Evolutionary conservation across 106 monocot species (phyloP), one percentile per base, ranked within the genome.

Genomic region (Dioscorea dumetorum): DNA sequence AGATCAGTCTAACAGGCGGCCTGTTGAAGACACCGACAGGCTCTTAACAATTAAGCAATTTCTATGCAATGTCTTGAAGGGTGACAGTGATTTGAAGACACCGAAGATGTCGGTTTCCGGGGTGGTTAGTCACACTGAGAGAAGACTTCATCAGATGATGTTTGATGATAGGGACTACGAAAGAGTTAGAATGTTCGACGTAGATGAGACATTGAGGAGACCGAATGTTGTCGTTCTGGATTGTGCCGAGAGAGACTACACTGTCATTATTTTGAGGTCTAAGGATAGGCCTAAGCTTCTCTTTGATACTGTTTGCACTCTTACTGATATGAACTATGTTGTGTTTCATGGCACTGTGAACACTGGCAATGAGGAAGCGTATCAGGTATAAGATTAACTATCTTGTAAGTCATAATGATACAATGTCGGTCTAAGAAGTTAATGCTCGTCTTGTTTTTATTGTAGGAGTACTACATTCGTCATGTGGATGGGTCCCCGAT

Each of bases 121-220:
- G 54, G 66, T 33, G 8, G 12, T 53, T 56, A 72, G 64, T 2
- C 76, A 77, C 33, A 77, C 61, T 0, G 73, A 83, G 50, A 70
- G 83, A 23, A 73, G 83, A 60, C 71, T 87, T 16, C 87, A 87
- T 61, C 74, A 84, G 52, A 54, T 87, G 74, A 83, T 87, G 87
- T 58, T 54, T 28, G 77, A 73, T 4, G 83, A 77, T 61, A 35
- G 77, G 23, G 77, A 87, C 24, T 74, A 80, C 20, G 80, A 83
- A 41, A 48, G 24, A 21, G 16, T 41, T 41, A 41, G 12, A 22
- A 49, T 16, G 12, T 2, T 15, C 1, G 57, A 19, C 16, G 57
- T n/a, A 2, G 58, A 58, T 4, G 41, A 64, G 68, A 52, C 17
- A 24, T 53, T 17, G n/a, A 67, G 67, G n/a, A 67, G 67, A 41